These are phyloP conservation scores for Lathyrus sativus DNA, from an alignment of 306 rosid genomes.

Conservation along the genomic window DNA sequence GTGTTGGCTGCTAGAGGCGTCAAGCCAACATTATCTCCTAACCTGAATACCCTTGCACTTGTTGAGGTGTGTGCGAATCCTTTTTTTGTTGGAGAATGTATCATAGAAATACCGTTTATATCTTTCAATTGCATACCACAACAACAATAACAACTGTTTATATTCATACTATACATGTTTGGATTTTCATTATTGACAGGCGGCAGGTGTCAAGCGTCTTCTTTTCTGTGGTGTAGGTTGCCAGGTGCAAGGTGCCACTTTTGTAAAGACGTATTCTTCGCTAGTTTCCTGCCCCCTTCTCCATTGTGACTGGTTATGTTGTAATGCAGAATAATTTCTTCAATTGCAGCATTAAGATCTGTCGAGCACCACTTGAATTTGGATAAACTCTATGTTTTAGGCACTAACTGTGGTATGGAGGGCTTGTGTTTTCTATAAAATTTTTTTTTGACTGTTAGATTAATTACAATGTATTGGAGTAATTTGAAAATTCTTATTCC, in stretches of 20 bases:
- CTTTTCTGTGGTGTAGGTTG: conserved; percentile 99
- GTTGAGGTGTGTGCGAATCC: conserved; percentile 70
- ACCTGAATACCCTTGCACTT: conserved; percentile 89
- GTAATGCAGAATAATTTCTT: conserved; percentile 97
- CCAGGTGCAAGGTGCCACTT: conserved; percentile 86
- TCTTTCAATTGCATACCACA: background rate
- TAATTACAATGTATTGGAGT: background rate
- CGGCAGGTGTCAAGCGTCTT: conserved; percentile 94
- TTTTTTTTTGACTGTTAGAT: background rate
- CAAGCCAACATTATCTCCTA: conserved; percentile 93
- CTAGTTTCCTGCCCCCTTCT: conserved; percentile 43
- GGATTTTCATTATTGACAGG: conserved; percentile 54
- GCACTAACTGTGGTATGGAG: conserved; percentile 93
- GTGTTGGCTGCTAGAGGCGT: conserved; percentile 97
- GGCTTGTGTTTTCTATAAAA: conserved; percentile 20
- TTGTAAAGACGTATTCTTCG: conserved; percentile 16
- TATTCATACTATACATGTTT: conserved; percentile 18
- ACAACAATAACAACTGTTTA: background rate
- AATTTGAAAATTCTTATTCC: conserved; percentile 35
- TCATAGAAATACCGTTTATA: conserved; percentile 10
- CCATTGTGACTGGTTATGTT: conserved; percentile 74
- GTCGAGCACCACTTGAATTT: conserved; percentile 88
- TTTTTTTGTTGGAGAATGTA: conserved; percentile 33
- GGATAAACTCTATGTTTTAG: conserved; percentile 95
- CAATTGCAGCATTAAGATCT: conserved; percentile 94